Evolutionary conservation across 2,329 filamentous ascomycete genomes (phyloP), one percentile per base, ranked within the genome.

Genomic region (Fusarium fujikuroi): DNA sequence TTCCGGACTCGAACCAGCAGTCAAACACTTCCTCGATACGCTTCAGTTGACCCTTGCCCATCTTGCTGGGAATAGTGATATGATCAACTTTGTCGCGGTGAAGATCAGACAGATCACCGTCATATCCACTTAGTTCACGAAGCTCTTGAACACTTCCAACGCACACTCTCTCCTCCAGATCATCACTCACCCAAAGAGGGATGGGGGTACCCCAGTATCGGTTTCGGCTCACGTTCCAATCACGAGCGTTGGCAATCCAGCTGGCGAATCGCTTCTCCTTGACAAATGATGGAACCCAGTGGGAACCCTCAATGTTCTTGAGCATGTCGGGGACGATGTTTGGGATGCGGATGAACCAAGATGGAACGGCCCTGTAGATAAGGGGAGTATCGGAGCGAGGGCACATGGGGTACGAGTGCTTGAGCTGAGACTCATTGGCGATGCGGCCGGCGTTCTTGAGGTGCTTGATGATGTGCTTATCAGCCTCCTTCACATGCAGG

Each of bases 1-100:
- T 95, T 69, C 95, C 95, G 47, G 95, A 97, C 83, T 98, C 95
- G 72, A 97, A 97, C 95, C 95, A 98, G 80, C 95, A 98, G 83
- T 98, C 95, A 77, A 98, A 97, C 9, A 98, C 94, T 80, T 97
- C 95, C 58, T 94, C 92, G 15, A 96, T 88, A 75, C 95, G 91
- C 77, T 88, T 91, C 70, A 98, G 85, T n/a, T 88, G 87, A 25
- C 95, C 95, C 79, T 95, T 97, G 75, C 95, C 95, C 83, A 92
- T 88, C 82, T 93, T 93, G 80, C 93, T 97, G 2, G 95, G 95
- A 72, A 98, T 98, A 49, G 95, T 97, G 81, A 98, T 97, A 76
- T 94, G 87, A 79, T 98, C 95, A 72, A 98, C 92, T 82, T 95
- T 95, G 82, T 98, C 94, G 59, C 95, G 92, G 82, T 98, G 95